phyloP scores from a whole-genome alignment of 208 protist species.

The Trypanosoma grayi region DNA sequence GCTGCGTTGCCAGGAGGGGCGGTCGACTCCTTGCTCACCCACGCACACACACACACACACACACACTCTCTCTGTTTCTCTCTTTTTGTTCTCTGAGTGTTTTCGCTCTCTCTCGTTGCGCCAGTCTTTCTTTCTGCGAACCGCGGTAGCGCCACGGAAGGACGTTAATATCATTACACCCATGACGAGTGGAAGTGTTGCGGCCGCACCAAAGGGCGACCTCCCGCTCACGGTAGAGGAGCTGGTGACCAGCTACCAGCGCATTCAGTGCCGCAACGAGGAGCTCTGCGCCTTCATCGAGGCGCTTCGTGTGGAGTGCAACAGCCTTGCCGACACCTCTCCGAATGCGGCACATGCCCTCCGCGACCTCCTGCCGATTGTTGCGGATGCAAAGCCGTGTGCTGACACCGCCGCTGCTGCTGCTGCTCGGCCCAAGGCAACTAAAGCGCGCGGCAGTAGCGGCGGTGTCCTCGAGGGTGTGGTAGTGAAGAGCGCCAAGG shows the following conservation, averaged over 20 bases:
- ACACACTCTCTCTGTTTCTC: too few relatives aligned
- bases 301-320: conserved; percentile 32
- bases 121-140: too few relatives aligned
- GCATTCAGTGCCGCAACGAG: conserved; percentile 25
- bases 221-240: conserved; percentile 48
- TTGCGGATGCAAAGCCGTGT: not conserved
- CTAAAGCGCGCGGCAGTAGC: not conserved
- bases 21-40: too few relatives aligned
- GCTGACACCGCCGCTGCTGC: not conserved
- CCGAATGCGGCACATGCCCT: conserved; percentile 14
- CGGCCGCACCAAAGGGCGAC: conserved; percentile 1
- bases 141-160: not conserved
- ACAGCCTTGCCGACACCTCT: conserved; percentile 12
- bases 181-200: not conserved
- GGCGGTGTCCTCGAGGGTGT: conserved; percentile 12
- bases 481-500: not conserved
- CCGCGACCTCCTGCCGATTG: not conserved
- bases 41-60: too few relatives aligned
- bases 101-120: too few relatives aligned
- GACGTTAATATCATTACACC: not conserved
- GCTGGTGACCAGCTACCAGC: conserved; percentile 40
- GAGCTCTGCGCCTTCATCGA: conserved; percentile 35
- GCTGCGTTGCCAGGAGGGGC: too few relatives aligned
- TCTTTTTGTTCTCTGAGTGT: too few relatives aligned
- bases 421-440: not conserved